phyloP scores from a whole-genome alignment of 495 filamentous ascomycete genomes.

The Collariella sp. region DNA sequence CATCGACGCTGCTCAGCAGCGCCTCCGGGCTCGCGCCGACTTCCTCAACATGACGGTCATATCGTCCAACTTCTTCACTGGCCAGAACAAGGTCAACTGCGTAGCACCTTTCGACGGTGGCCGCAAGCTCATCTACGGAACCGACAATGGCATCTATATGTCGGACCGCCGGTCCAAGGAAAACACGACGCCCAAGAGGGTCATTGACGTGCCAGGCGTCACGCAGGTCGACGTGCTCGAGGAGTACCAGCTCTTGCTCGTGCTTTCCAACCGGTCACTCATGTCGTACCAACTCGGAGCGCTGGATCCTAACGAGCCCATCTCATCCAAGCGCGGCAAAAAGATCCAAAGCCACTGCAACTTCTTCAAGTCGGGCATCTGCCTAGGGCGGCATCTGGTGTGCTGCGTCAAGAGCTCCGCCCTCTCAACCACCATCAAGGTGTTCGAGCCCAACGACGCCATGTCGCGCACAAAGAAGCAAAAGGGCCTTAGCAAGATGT shows the following conservation, averaged over 20 bases:
- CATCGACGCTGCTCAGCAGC: conserved; percentile 82
- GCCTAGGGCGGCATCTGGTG: conserved; percentile 86
- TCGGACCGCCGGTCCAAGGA: conserved; percentile 86
- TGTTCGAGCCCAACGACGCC: conserved; percentile 91
- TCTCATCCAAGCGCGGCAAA: conserved; percentile 77
- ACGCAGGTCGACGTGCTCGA: conserved; percentile 95
- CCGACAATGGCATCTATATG: conserved; percentile 86
- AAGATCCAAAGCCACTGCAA: conserved; percentile 96
- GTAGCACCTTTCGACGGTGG: conserved; percentile 92
- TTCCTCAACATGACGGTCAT: conserved; percentile 88
- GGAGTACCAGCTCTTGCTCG: conserved; percentile 82
- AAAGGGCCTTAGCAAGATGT: conserved; percentile 88
- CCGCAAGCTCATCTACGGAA: conserved; percentile 86
- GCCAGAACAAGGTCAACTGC: conserved; percentile 80
- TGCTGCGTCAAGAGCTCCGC: conserved; percentile 89
- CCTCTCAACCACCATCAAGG: conserved; percentile 90
- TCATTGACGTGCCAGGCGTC: conserved; percentile 78
- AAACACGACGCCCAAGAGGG: conserved; percentile 64
- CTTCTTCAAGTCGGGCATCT: conserved; percentile 96
- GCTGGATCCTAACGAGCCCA: conserved; percentile 69
- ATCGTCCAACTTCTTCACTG: conserved; percentile 74
- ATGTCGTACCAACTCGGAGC: conserved; percentile 79
- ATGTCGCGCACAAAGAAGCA: conserved; percentile 83
- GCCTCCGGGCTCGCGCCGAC: conserved; percentile 75
- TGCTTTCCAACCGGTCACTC: conserved; percentile 87